Evolutionary conservation across 768 basidiomycete genomes (phyloP).

Genomic region (Amanita fuliginea): DNA sequence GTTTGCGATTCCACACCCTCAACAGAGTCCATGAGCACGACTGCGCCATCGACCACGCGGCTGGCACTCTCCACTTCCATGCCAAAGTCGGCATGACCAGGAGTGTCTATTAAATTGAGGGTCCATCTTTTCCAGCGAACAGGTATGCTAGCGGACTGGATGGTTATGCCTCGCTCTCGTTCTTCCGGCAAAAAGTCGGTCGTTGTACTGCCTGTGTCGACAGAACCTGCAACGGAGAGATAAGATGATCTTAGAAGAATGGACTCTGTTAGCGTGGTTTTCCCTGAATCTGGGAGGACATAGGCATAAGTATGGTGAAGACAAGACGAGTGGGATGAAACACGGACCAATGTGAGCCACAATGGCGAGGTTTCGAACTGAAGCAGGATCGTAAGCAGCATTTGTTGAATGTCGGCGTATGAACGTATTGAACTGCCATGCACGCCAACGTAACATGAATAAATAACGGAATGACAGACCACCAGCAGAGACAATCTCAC

Average conservation of each 20-base stretch:
- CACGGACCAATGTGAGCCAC: slow-evolving; percentile 79
- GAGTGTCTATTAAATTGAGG: slow-evolving; percentile 84
- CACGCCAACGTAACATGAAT: slow-evolving; percentile 10
- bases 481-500: slow-evolving; percentile 22
- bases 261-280: slow-evolving; percentile 84
- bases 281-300: slow-evolving; percentile 59
- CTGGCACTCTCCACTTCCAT: slow-evolving; percentile 95
- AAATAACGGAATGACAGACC: background rate
- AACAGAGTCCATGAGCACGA: slow-evolving; percentile 82
- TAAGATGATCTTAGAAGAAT: slow-evolving; percentile 70
- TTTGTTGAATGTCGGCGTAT: slow-evolving; percentile 19
- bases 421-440: background rate
- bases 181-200: slow-evolving; percentile 88
- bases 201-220: slow-evolving; percentile 84
- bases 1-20: slow-evolving; percentile 91
- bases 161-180: slow-evolving; percentile 84
- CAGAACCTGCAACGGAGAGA: slow-evolving; percentile 64
- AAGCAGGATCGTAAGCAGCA: slow-evolving; percentile 25
- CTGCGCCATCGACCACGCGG: slow-evolving; percentile 80
- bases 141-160: slow-evolving; percentile 87
- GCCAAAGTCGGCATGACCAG: slow-evolving; percentile 92
- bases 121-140: slow-evolving; percentile 79
- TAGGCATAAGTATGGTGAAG: background rate
- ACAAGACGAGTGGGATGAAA: slow-evolving; percentile 6
- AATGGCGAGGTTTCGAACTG: slow-evolving; percentile 68